A percentile compares a stretch with the other conserved stretches of the same genome.
Evolutionary conservation across 257 asterid species (phyloP).

Genomic region (Nicotiana tomentosiformis): DNA sequence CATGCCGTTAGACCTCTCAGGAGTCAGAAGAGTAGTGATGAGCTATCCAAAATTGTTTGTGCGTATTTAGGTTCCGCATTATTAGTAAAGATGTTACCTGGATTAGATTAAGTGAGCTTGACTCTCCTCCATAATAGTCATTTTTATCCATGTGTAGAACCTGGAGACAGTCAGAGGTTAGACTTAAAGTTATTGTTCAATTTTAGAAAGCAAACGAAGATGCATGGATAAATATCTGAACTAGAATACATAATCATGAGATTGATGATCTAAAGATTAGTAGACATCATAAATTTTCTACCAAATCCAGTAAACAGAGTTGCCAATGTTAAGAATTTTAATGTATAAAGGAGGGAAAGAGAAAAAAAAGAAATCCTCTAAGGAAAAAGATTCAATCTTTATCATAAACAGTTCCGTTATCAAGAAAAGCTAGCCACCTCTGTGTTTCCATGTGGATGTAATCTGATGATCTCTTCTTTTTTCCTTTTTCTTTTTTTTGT

Average conservation of each 20-base stretch:
- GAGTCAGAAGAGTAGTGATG: background rate
- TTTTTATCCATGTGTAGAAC: conserved; percentile 97
- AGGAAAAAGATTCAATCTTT: background rate
- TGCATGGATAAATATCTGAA: background rate
- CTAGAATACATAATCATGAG: background rate
- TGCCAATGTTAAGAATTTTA: background rate
- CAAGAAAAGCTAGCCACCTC: no score
- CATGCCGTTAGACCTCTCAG: background rate
- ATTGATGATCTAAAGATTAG: background rate
- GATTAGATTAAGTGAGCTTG: conserved; percentile 68
- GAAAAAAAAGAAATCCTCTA: background rate
- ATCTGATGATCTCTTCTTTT: background rate
- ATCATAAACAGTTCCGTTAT: background rate
- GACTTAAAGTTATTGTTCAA: background rate
- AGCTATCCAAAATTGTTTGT: background rate
- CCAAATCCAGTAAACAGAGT: background rate
- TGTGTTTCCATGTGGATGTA: background rate
- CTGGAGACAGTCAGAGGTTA: conserved; percentile 22
- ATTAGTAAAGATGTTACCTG: conserved; percentile 45
- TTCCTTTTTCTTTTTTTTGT: background rate
- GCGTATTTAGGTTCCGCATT: conserved; percentile 40
- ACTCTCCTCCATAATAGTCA: conserved; percentile 96
- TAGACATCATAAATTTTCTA: background rate
- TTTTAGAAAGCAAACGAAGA: background rate
- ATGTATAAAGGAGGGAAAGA: background rate